phyloP scores from a whole-genome alignment of 352 stramenopile genomes.

The Globisporangium echinulatum region DNA sequence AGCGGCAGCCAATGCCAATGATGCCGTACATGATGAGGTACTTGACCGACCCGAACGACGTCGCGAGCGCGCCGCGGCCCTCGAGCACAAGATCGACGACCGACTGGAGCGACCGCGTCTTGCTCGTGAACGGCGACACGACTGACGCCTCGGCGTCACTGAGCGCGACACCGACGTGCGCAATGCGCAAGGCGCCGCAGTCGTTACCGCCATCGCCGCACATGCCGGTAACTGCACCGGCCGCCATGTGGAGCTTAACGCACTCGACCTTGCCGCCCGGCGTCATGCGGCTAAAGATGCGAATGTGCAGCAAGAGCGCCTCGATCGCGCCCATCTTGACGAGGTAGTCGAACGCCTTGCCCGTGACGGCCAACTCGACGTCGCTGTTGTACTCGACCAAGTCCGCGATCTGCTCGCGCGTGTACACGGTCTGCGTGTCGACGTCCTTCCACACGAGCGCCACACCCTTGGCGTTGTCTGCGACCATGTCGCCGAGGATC shows the following conservation, averaged over 20 bases:
- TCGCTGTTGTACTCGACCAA: slow-evolving; percentile 31
- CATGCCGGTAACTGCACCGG: slow-evolving; percentile 70
- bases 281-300: slow-evolving; percentile 81
- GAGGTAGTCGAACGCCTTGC: slow-evolving; percentile 66
- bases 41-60: slow-evolving; percentile 78
- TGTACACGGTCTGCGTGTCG: slow-evolving; percentile 44
- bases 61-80: slow-evolving; percentile 74
- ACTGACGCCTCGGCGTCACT: slow-evolving; percentile 86
- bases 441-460: slow-evolving; percentile 63
- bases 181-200: slow-evolving; percentile 86
- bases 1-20: slow-evolving; percentile 74
- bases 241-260: slow-evolving; percentile 56
- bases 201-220: slow-evolving; percentile 88
- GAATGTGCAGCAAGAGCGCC: slow-evolving; percentile 52
- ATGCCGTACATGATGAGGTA: slow-evolving; percentile 88
- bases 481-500: slow-evolving; percentile 57
- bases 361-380: slow-evolving; percentile 63
- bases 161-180: slow-evolving; percentile 87
- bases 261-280: slow-evolving; percentile 69
- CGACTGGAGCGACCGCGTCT: slow-evolving; percentile 63
- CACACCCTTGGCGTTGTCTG: slow-evolving; percentile 20
- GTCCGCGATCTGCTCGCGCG: slow-evolving; percentile 37
- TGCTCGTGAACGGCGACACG: slow-evolving; percentile 87
- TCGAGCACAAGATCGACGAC: slow-evolving; percentile 79
- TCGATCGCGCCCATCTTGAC: slow-evolving; percentile 55